Conservation (phyloP, 164 flowering plant genomes). For the Vitis vinifera region ASM3070453v1 NC_081822.1:11480501-11481000, state of each 20-base stretch:
- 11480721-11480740: neutral
- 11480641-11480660: no score
- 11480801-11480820: constrained; percentile 42
- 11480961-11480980: constrained; percentile 55
- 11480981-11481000: neutral
- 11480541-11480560: no score
- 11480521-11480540: no score
- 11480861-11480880: constrained; percentile 69
- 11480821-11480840: constrained; percentile 54
- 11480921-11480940: constrained; percentile 71
- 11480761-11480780: neutral
- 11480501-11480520: no score
- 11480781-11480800: neutral
- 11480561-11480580: no score
- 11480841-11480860: constrained; percentile 62
- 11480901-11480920: constrained; percentile 81
- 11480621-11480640: no score
- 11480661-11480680: no score
- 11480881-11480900: constrained; percentile 66
- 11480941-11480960: constrained; percentile 76
- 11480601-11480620: no score
- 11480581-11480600: no score
- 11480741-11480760: neutral
- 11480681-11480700: no score
- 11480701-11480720: no score